These are phyloP conservation scores for Plantago coronopus DNA, from an alignment of 305 asterid genomes.

Conservation along the genomic window DNA sequence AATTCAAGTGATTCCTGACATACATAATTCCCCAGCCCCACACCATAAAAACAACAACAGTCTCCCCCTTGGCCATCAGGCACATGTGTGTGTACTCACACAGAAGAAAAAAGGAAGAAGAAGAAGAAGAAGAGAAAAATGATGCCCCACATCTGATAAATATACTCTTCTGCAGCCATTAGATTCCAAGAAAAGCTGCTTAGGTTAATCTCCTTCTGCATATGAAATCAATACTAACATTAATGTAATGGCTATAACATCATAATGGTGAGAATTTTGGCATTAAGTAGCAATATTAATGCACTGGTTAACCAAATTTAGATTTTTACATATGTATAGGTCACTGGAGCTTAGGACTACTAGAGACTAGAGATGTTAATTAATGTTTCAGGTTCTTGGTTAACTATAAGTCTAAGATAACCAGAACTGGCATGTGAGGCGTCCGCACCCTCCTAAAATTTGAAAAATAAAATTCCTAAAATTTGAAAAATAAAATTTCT, in stretches of 20 bases:
- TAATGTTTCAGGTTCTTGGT: too few relatives aligned
- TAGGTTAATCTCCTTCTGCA: conserved; percentile 36
- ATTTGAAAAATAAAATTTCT: too few relatives aligned
- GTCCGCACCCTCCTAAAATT: too few relatives aligned
- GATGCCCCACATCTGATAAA: conserved; percentile 39
- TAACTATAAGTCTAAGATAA: too few relatives aligned
- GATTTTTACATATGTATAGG: not conserved
- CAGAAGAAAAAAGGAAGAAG: not conserved
- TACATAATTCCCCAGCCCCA: conserved; percentile 16
- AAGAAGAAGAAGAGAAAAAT: not conserved
- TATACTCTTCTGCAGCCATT: conserved; percentile 29
- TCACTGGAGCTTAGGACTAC: too few relatives aligned
- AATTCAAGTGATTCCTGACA: conserved; percentile 27
- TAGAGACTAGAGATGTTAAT: too few relatives aligned
- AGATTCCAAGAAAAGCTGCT: conserved; percentile 29
- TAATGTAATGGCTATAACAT: too few relatives aligned
- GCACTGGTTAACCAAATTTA: too few relatives aligned
- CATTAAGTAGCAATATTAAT: not conserved
- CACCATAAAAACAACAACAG: conserved; percentile 9
- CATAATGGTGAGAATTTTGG: not conserved
- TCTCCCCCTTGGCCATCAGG: conserved; percentile 7
- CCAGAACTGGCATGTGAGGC: too few relatives aligned
- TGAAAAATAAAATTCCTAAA: too few relatives aligned
- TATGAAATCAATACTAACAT: not conserved
- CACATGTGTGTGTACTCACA: conserved; percentile 19